These are phyloP conservation scores for Staphylotrichum longicolle DNA, from an alignment of 495 filamentous ascomycete species.

Conservation along the genomic window DNA sequence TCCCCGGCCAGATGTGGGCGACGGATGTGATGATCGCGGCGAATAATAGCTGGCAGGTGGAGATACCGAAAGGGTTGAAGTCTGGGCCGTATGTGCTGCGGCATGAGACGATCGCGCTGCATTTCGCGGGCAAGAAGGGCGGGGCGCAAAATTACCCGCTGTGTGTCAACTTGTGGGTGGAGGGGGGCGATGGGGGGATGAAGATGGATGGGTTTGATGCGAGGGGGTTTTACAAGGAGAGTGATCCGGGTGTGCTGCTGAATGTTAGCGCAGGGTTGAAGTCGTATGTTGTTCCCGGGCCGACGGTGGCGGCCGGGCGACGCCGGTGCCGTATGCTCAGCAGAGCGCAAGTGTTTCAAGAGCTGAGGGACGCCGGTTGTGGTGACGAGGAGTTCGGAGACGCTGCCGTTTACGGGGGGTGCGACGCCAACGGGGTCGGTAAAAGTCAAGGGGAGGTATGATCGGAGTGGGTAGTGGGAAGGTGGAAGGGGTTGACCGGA, in stretches of 20 bases:
- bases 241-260: constrained; percentile 38
- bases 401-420: constrained; percentile 19
- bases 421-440: constrained; percentile 7
- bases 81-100: constrained; percentile 70
- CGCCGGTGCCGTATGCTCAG: constrained; percentile 24
- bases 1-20: constrained; percentile 57
- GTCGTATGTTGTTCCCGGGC: constrained; percentile 53
- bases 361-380: constrained; percentile 28
- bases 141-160: constrained; percentile 74
- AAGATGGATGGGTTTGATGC: constrained; percentile 34
- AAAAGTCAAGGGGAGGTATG: constrained; percentile 9
- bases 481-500: neutral
- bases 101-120: constrained; percentile 71
- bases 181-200: constrained; percentile 30
- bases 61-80: constrained; percentile 57
- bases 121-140: constrained; percentile 55
- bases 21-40: constrained; percentile 61
- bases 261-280: constrained; percentile 48
- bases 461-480: neutral
- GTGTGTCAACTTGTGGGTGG: constrained; percentile 57
- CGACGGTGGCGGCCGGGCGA: constrained; percentile 43
- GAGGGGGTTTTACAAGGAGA: constrained; percentile 34
- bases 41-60: constrained; percentile 63
- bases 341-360: constrained; percentile 14
- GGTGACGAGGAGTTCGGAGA: constrained; percentile 24